Percentiles rank a stretch among this genome's conserved stretches.
Evolutionary conservation across 257 asterid species (phyloP).

Genomic region (Penstemon eatonii): DNA sequence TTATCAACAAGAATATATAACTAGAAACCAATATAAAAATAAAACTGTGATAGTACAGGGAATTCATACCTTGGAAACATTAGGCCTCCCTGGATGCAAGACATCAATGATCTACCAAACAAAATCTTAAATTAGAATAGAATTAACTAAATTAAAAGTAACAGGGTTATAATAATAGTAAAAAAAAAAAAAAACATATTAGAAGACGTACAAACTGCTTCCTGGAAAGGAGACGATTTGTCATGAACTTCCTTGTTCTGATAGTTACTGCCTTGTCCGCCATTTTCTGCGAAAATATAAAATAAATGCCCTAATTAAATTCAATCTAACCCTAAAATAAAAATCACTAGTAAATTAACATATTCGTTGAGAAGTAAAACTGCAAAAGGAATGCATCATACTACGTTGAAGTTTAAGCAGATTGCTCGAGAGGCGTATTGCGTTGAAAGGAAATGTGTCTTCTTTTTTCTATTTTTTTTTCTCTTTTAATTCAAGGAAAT

Average conservation of each 20-base stretch:
- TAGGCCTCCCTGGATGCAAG: too few species aligned
- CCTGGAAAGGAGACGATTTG: constrained; percentile 83
- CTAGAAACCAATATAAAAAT: not conserved
- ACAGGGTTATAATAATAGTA: not conserved
- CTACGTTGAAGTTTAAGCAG: constrained; percentile 33
- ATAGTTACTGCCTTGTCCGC: constrained; percentile 95
- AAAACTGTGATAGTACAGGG: too few species aligned
- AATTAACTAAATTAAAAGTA: not conserved
- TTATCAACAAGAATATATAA: not conserved
- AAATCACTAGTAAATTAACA: not conserved
- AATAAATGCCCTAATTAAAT: not conserved
- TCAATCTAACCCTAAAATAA: constrained; percentile 16
- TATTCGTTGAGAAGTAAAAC: not conserved
- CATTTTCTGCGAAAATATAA: constrained; percentile 41
- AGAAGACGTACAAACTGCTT: constrained; percentile 66
- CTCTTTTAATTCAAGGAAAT: too few species aligned
- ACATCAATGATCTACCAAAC: not conserved
- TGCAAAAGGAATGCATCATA: not conserved
- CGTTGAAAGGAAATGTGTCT: not conserved
- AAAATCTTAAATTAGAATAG: not conserved
- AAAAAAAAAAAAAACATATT: not conserved
- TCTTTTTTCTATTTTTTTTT: too few species aligned
- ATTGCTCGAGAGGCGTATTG: constrained; percentile 31
- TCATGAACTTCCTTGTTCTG: constrained; percentile 88
- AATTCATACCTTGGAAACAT: constrained; percentile 53